Evolutionary conservation across 2,329 filamentous ascomycete genomes (phyloP).

Genomic region (Alternaria sp.): DNA sequence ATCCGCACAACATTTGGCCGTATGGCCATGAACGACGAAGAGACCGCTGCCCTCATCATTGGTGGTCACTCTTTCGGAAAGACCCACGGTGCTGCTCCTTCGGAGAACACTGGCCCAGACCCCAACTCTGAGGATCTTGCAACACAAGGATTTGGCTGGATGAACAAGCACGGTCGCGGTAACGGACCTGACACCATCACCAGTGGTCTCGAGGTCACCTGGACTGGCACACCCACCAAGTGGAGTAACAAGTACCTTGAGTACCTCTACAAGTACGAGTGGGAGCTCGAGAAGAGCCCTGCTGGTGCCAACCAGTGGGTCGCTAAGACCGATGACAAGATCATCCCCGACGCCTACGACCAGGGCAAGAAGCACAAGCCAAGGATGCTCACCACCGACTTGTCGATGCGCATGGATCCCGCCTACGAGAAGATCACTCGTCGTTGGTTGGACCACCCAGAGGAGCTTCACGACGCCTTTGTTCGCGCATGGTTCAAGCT

Average conservation of each 20-base stretch:
- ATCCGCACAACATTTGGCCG: conserved; percentile 78
- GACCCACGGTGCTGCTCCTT: conserved; percentile 76
- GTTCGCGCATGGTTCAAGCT: conserved; percentile 84
- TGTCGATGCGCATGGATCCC: conserved; percentile 76
- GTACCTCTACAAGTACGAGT: conserved; percentile 81
- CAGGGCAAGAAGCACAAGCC: conserved; percentile 75
- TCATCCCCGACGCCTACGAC: conserved; percentile 78
- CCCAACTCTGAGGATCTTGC: conserved; percentile 72
- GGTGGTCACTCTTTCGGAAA: conserved; percentile 84
- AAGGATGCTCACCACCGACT: conserved; percentile 80
- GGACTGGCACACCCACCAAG: conserved; percentile 78
- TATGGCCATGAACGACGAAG: conserved; percentile 86
- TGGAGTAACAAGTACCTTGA: conserved; percentile 80
- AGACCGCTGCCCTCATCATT: conserved; percentile 81
- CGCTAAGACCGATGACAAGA: conserved; percentile 71
- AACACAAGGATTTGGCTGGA: conserved; percentile 77
- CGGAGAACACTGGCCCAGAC: conserved; percentile 71
- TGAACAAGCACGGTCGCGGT: conserved; percentile 69
- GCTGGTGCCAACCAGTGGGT: conserved; percentile 81
- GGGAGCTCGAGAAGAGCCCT: conserved; percentile 78
- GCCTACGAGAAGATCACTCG: conserved; percentile 79
- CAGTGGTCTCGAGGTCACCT: conserved; percentile 79
- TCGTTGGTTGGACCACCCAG: conserved; percentile 73
- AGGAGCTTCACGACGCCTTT: conserved; percentile 75
- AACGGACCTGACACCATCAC: conserved; percentile 79